Evolutionary conservation across 371 early-diverging fungal genomes (phyloP), one percentile per base, ranked within the genome.

Genomic region (Batrachochytrium dendrobatidis): DNA sequence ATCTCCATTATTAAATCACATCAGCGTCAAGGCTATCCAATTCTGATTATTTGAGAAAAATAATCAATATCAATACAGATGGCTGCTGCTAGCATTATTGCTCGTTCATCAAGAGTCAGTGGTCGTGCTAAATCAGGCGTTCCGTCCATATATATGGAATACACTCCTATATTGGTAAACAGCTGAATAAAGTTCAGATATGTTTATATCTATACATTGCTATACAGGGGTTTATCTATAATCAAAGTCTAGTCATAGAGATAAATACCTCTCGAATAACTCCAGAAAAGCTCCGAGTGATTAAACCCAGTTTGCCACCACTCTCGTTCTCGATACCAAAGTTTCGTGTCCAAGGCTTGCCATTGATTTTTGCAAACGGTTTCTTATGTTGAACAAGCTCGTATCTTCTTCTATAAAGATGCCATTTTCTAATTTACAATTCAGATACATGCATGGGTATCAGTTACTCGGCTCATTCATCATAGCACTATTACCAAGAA

Each of bases 1-100:
- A n/a, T n/a, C n/a, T n/a, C n/a, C n/a, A n/a, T n/a, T n/a, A n/a
- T n/a, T n/a, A n/a, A n/a, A n/a, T n/a, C n/a, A n/a, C n/a, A n/a
- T n/a, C n/a, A n/a, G n/a, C n/a, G n/a, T n/a, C n/a, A n/a, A n/a
- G n/a, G n/a, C n/a, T n/a, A n/a, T n/a, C n/a, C n/a, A n/a, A n/a
- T n/a, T n/a, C n/a, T n/a, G n/a, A n/a, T n/a, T n/a, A n/a, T 90
- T 31, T 90, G 72, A 20, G 86, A 85, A 63, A 92, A 94, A 63
- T 91, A 94, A 71, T 94, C 94, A 61, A 91, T 87, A 66, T 94
- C 94, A 54, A 91, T 86, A n/a, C 86, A 86, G 43, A 92, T 76
- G 49, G 93, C 92, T 52, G 85, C 84, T 0, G 88, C 89, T 39
- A 94, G 71, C 33, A 86, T 82, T 8, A 91, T 86, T 7, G 92